Base-by-base conservation (phyloP, 2,329 filamentous ascomycete species). In the Trichoderma lentiforme region DNA sequence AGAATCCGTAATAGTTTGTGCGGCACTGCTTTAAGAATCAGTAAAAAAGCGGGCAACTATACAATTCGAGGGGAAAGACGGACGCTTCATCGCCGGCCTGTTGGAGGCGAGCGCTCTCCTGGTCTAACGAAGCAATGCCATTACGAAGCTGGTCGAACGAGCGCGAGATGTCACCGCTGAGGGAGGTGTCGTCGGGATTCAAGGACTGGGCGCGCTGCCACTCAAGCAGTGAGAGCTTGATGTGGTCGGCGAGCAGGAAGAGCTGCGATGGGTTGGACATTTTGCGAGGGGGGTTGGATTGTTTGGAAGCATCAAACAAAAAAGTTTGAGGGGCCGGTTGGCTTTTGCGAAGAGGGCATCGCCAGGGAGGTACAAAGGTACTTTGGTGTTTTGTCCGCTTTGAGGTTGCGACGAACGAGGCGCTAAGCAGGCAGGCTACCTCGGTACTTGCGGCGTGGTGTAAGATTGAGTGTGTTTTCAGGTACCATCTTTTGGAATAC, bases 171-270 rank as follows among this genome's bases (percentile, higher is more conserved):
- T 97, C 93, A 53, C 92, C 92, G 83, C 98, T 94, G 82, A 97
- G 93, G 24, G 91, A 90, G 79, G 92, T 92, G 65, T 89, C 89
- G 72, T 94, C 89, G 71, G 97, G 88, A 76, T 94, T 91, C 58
- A 97, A 87, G 15, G 90, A 92, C 77, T 93, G 90, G 63, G 95
- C 94, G 72, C 95, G 91, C 83, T 97, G 92, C 72, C 95, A 91
- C 84, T 98, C 96, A 30, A 98, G 90, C 18, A 99, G 88, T 15
- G 95, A 97, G 73, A 98, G 89, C 83, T 98, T 98, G 86, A 98
- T 93, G 83, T 98, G 95, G 84, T 99, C 96, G 78, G 95, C 94
- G 72, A 98, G 90, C 69, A 98, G 91, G 81, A 95, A 94, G 76
- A 98, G 91, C 82, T 98, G 95, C 78, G 90, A 90, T 51, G 88